Percentiles rank a stretch among this genome's conserved stretches.
These are phyloP conservation scores for Kodamaea laetipori DNA, from an alignment of 805 yeast species.

Conservation along the genomic window DNA sequence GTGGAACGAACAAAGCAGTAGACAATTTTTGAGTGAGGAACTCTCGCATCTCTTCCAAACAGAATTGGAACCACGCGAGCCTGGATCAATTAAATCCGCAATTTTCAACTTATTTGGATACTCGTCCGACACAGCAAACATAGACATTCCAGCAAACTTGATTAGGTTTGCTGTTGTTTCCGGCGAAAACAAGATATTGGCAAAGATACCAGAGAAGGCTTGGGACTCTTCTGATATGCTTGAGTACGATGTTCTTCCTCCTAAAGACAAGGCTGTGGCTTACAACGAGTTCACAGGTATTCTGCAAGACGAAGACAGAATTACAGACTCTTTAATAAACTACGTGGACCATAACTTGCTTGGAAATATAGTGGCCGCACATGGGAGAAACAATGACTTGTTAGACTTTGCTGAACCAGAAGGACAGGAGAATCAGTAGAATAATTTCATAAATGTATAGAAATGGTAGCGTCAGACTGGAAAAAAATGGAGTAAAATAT, in stretches of 20 bases:
- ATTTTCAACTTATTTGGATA: constrained; percentile 18
- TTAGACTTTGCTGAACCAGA: constrained; percentile 5
- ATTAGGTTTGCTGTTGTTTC: constrained; percentile 69
- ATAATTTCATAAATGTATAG: background rate
- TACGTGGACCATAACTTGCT: constrained; percentile 50
- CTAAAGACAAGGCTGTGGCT: constrained; percentile 36
- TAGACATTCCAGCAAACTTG: constrained; percentile 59
- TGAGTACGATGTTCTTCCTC: constrained; percentile 77
- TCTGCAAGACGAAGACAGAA: constrained; percentile 12
- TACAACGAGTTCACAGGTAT: constrained; percentile 44
- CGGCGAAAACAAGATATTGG: constrained; percentile 71
- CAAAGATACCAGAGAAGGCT: constrained; percentile 59
- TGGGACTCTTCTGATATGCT: constrained; percentile 64
- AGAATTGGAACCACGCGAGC: background rate
- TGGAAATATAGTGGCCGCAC: constrained; percentile 24
- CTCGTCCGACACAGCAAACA: constrained; percentile 7
- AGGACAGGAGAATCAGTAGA: background rate
- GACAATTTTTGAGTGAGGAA: constrained; percentile 50
- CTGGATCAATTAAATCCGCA: constrained; percentile 14
- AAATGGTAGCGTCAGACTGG: too few species aligned
- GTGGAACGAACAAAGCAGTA: constrained; percentile 53
- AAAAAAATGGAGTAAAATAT: too few species aligned
- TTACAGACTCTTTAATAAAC: constrained; percentile 38
- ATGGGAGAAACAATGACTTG: constrained; percentile 1
- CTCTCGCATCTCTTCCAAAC: constrained; percentile 23